Evolutionary conservation across 306 rosid genomes (phyloP).

Genomic region (Aeschynomene evenia): DNA sequence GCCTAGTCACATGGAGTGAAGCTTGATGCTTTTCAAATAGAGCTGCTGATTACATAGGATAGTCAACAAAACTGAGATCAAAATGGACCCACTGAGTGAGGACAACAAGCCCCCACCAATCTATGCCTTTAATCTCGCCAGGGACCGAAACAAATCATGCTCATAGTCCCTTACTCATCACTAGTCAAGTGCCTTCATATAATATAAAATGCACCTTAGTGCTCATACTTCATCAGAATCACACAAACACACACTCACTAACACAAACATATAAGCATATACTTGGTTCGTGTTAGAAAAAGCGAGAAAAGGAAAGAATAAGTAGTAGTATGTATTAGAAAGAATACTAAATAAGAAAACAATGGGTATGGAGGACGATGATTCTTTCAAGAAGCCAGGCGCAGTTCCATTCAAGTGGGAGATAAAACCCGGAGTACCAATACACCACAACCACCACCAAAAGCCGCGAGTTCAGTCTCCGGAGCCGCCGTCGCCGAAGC

Average conservation of each 20-base stretch:
- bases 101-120: constrained; percentile 40
- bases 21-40: background rate
- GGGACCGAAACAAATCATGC: background rate
- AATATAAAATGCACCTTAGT: constrained; percentile 6
- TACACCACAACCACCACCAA: constrained; percentile 30
- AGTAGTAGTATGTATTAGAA: too few species aligned
- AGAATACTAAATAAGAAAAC: background rate
- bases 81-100: constrained; percentile 24
- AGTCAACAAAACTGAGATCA: constrained; percentile 29
- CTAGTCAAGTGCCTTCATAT: background rate
- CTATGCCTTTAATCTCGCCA: constrained; percentile 78
- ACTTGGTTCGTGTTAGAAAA: background rate
- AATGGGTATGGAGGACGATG: constrained; percentile 51
- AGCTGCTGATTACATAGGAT: background rate
- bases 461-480: background rate
- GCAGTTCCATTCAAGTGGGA: constrained; percentile 95
- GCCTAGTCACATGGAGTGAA: constrained; percentile 29
- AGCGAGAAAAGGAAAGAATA: background rate
- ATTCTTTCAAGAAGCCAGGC: constrained; percentile 65
- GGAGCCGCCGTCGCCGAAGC: constrained; percentile 37
- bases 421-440: constrained; percentile 87
- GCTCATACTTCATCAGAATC: background rate
- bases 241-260: background rate
- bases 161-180: background rate
- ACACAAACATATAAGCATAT: background rate